Evolutionary conservation across 345 rosid genomes (phyloP), one percentile per base, ranked within the genome.

Genomic region (Aegle marmelos): DNA sequence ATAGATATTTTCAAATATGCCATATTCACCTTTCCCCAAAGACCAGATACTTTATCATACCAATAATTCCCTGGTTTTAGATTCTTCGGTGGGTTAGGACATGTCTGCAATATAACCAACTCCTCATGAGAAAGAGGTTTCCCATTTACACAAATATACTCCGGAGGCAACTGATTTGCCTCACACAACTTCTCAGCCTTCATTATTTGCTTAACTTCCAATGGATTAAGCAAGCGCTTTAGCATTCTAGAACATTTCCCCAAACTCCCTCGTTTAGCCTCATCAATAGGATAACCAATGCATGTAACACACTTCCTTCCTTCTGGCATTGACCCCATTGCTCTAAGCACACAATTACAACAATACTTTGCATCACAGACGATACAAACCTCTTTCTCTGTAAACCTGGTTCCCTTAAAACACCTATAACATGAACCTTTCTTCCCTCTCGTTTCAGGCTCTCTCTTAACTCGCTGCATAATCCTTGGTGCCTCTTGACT

Each of bases 291-390:
- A 80, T 73, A 90, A 10, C 97, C 94, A 13, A 97, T 97, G 78
- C 99, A 97, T 66, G 91, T 83, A 71, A 97, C 97, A 54, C 99
- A 97, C 78, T 97, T 97, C 88, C 99, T 90, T 74, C 99, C 99
- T 90, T 97, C 98, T 1, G 99, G 99, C 99, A 97, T 97, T 4
- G 99, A 97, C 22, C 99, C 99, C 99, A 97, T 94, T n/a, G 99
- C 98, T 76, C 98, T 84, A 83, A 97, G 99, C 45, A 97, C 98
- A 54, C 98, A 97, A 77, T 79, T 92, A 67, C 92, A 85, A 72
- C 99, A 97, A 79, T 91, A 97, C 77, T 97, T 94, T 2, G 98
- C 93, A 85, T 94, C 98, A 73, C 98, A 97, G 73, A 97, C 99
- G 79, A 93, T 81, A 85, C 99, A 97, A 33, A 93, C 92, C 87